A percentile compares a stretch with the other conserved stretches of the same genome.
phyloP scores from a whole-genome alignment of 352 stramenopile species.

The Bremia lactucae region DNA sequence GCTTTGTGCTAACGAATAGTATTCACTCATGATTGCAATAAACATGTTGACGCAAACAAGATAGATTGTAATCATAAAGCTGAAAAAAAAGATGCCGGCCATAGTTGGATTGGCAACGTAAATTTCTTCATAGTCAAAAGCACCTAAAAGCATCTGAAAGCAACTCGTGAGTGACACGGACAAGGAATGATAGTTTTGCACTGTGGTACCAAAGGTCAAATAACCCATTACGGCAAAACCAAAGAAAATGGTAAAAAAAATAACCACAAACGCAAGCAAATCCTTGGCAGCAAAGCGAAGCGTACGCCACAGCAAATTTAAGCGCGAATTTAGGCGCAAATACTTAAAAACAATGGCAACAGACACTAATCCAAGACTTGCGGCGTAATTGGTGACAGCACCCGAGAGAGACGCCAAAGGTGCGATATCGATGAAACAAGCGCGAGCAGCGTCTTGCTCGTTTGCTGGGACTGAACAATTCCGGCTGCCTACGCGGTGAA shows the following conservation, averaged over 20 bases:
- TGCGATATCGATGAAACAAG: constrained; percentile 56
- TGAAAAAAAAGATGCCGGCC: constrained; percentile 75
- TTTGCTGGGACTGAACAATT: constrained; percentile 34
- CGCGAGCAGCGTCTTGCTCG: constrained; percentile 29
- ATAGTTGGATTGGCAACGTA: constrained; percentile 57
- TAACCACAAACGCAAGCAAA: constrained; percentile 61
- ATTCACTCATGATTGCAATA: constrained; percentile 79
- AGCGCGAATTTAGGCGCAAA: constrained; percentile 53
- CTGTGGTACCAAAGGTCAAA: constrained; percentile 49
- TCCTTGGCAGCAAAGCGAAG: constrained; percentile 66
- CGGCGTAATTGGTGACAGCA: constrained; percentile 46
- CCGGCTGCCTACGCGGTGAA: constrained; percentile 39
- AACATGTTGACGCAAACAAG: constrained; percentile 82
- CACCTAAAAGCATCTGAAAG: constrained; percentile 76
- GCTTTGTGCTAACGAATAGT: constrained; percentile 60
- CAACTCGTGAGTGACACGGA: constrained; percentile 60
- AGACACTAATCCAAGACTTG: constrained; percentile 46
- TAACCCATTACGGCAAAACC: constrained; percentile 73
- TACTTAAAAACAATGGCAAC: constrained; percentile 83
- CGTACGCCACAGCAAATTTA: constrained; percentile 74
- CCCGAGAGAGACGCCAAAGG: constrained; percentile 36
- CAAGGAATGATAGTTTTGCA: constrained; percentile 62
- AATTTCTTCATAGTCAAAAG: constrained; percentile 70
- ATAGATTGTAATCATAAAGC: constrained; percentile 73
- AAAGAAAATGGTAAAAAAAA: constrained; percentile 78